phyloP scores from a whole-genome alignment of 805 yeast species.

The Ogataea paradorogensis region DNA sequence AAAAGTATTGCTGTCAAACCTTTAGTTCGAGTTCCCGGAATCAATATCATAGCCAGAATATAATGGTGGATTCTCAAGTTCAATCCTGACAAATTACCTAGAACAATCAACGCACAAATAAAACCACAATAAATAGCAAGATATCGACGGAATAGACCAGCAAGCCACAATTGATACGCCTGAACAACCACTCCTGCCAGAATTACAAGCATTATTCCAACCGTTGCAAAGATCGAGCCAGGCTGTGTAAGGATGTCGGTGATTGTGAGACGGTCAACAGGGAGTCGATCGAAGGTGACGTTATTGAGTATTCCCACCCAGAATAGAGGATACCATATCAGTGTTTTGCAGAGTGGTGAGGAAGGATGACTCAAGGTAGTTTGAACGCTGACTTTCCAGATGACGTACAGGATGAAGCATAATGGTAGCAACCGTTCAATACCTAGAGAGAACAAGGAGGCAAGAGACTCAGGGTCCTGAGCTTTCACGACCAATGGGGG shows the following conservation, averaged over 20 bases:
- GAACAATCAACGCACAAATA: slow-evolving; percentile 39
- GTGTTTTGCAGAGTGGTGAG: slow-evolving; percentile 42
- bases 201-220: slow-evolving; percentile 46
- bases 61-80: slow-evolving; percentile 78
- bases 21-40: slow-evolving; percentile 81
- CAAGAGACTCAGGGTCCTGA: slow-evolving; percentile 48
- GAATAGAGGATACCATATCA: slow-evolving; percentile 74
- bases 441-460: slow-evolving; percentile 65
- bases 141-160: slow-evolving; percentile 64
- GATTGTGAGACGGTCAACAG: slow-evolving; percentile 78
- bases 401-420: slow-evolving; percentile 62
- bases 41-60: slow-evolving; percentile 67
- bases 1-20: slow-evolving; percentile 69
- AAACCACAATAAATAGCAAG: slow-evolving; percentile 50
- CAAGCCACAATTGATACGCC: slow-evolving; percentile 75
- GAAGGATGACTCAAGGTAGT: slow-evolving; percentile 42
- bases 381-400: slow-evolving; percentile 58
- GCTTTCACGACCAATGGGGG: slow-evolving; percentile 69
- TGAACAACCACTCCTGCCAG: slow-evolving; percentile 63
- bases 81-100: slow-evolving; percentile 59
- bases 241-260: slow-evolving; percentile 71
- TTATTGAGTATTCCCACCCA: slow-evolving; percentile 87
- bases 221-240: slow-evolving; percentile 68
- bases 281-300: slow-evolving; percentile 82
- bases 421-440: slow-evolving; percentile 74